A percentile compares a stretch with the other conserved stretches of the same genome.
These are phyloP conservation scores for Trichocomaceae sp. DNA, from an alignment of 2,329 filamentous ascomycete genomes.

Conservation along the genomic window DNA sequence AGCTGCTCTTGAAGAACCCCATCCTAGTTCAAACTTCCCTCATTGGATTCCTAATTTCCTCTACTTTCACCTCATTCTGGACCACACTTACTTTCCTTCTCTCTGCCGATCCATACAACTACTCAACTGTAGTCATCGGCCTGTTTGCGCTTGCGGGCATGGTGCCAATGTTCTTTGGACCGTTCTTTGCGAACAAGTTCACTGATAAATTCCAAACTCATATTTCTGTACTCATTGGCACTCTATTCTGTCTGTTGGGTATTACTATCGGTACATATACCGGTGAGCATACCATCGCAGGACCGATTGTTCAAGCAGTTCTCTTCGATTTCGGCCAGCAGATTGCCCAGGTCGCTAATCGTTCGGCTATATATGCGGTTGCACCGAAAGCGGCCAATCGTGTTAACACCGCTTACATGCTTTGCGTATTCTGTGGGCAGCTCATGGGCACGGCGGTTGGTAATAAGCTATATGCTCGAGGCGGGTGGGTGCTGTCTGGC, in stretches of 20 bases:
- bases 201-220: constrained; percentile 65
- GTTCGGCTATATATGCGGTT: constrained; percentile 62
- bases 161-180: constrained; percentile 59
- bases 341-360: constrained; percentile 66
- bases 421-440: constrained; percentile 67
- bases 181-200: constrained; percentile 62
- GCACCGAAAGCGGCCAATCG: constrained; percentile 66
- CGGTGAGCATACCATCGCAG: constrained; percentile 59
- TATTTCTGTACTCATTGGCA: constrained; percentile 59
- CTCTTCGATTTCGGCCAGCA: constrained; percentile 66
- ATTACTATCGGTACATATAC: constrained; percentile 63
- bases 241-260: constrained; percentile 53
- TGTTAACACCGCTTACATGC: constrained; percentile 78
- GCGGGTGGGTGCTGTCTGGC: constrained; percentile 53
- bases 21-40: constrained; percentile 64
- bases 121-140: constrained; percentile 62
- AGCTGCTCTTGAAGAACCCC: constrained; percentile 59
- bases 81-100: constrained; percentile 75
- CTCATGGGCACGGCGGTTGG: constrained; percentile 61
- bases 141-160: constrained; percentile 75
- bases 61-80: constrained; percentile 63
- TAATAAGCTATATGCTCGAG: constrained; percentile 49
- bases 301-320: constrained; percentile 65
- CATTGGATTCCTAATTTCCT: constrained; percentile 56
- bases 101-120: constrained; percentile 61